A percentile compares a stretch with the other conserved stretches of the same genome.
Conservation (phyloP, 257 asterid genomes). For the Asclepias syriaca region DNA sequence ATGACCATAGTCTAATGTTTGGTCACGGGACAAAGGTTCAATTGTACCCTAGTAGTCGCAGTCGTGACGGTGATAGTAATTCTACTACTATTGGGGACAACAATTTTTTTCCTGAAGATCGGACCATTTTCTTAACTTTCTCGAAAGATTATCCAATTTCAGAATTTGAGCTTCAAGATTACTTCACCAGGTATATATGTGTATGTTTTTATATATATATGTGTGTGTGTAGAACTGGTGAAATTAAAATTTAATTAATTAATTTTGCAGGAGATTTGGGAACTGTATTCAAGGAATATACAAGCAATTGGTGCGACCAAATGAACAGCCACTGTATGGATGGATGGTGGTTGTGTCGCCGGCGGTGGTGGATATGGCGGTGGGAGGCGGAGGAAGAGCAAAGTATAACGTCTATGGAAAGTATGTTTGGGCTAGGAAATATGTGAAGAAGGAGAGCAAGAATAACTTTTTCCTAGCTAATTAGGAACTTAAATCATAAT, state of each 20-base stretch:
- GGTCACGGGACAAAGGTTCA: no score
- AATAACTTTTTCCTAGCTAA: no score
- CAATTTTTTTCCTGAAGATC: slow-evolving; percentile 39
- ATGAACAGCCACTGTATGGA: slow-evolving; percentile 57
- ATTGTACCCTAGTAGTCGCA: no score
- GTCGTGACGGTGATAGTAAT: no score
- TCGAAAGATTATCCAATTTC: slow-evolving; percentile 60
- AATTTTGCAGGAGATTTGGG: slow-evolving; percentile 53
- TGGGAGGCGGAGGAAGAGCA: slow-evolving; percentile 38
- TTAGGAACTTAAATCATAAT: no score
- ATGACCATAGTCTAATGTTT: not conserved
- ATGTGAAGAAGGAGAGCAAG: slow-evolving; percentile 25
- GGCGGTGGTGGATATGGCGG: slow-evolving; percentile 30
- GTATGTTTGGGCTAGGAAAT: slow-evolving; percentile 77
- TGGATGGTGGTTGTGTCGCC: slow-evolving; percentile 43
- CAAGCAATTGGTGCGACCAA: slow-evolving; percentile 59
- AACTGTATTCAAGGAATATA: slow-evolving; percentile 50
- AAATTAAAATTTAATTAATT: no score
- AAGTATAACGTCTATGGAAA: slow-evolving; percentile 65
- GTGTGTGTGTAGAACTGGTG: no score
- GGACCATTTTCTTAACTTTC: slow-evolving; percentile 74
- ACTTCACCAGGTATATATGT: slow-evolving; percentile 49
- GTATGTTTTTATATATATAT: no score
- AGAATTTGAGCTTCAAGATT: slow-evolving; percentile 43
- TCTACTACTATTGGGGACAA: not conserved